phyloP scores from a whole-genome alignment of 257 asterid species.

The Solanum paucissectum region DNA sequence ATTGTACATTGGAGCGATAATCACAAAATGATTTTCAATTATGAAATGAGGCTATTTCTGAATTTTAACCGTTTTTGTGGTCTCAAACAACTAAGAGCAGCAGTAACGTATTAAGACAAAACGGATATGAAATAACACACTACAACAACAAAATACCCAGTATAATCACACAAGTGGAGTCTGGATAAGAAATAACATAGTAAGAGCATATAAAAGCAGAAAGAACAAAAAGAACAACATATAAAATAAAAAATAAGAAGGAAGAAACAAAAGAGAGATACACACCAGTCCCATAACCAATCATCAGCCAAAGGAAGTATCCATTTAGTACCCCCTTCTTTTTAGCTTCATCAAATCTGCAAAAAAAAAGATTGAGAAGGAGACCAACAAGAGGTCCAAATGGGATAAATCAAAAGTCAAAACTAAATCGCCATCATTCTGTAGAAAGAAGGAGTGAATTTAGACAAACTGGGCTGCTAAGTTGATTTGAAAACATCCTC shows the following conservation, averaged over 20 bases:
- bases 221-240: neutral
- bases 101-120: neutral
- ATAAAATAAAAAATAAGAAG: neutral
- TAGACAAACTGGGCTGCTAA: too few relatives aligned
- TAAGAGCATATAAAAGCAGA: neutral
- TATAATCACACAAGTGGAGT: neutral
- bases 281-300: slow-evolving; percentile 91
- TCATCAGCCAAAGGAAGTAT: slow-evolving; percentile 72
- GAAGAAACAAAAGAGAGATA: slow-evolving; percentile 2
- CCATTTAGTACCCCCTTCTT: slow-evolving; percentile 57
- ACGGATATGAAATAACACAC: neutral
- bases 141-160: neutral
- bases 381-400: neutral
- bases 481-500: neutral
- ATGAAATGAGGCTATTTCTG: neutral
- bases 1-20: neutral
- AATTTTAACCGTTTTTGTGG: neutral
- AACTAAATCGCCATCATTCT: neutral
- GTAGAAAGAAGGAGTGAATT: neutral
- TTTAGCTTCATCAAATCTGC: slow-evolving; percentile 86
- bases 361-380: slow-evolving; percentile 1
- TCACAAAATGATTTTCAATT: neutral
- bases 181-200: neutral
- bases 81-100: neutral
- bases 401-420: neutral